These are phyloP conservation scores for Penicillium macrosclerotiorum DNA, from an alignment of 495 filamentous ascomycete genomes.

Conservation along the genomic window DNA sequence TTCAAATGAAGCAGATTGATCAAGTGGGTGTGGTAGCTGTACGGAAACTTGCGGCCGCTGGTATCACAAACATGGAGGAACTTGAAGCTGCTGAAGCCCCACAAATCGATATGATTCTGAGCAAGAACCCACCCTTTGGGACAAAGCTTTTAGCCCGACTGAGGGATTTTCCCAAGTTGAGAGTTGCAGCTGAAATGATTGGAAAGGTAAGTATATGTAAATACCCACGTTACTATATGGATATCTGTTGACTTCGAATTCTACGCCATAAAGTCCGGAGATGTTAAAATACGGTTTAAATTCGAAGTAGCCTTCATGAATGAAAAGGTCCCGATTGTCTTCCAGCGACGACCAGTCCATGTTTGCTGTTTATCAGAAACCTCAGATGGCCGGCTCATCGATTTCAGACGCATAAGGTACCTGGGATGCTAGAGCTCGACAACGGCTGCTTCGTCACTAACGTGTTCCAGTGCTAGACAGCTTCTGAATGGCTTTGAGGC, in stretches of 20 bases:
- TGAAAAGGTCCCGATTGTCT: constrained; percentile 56
- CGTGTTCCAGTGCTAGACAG: constrained; percentile 54
- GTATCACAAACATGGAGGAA: constrained; percentile 68
- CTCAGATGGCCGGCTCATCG: constrained; percentile 68
- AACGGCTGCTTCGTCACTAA: constrained; percentile 1
- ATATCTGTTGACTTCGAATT: constrained; percentile 8
- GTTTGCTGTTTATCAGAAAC: constrained; percentile 75
- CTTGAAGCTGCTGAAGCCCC: constrained; percentile 65
- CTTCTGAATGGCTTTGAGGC: constrained; percentile 63
- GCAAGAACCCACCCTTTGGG: constrained; percentile 82
- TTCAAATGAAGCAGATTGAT: constrained; percentile 84
- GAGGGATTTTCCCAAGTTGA: constrained; percentile 72
- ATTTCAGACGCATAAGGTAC: constrained; percentile 78
- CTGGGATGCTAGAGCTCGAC: too few relatives aligned
- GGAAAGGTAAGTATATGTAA: constrained; percentile 43
- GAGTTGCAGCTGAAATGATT: constrained; percentile 53
- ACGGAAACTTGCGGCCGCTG: constrained; percentile 70
- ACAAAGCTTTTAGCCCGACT: constrained; percentile 61
- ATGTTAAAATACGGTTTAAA: constrained; percentile 60
- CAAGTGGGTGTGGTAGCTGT: constrained; percentile 76
- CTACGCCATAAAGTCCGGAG: constrained; percentile 39
- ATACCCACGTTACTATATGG: not conserved
- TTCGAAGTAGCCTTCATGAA: constrained; percentile 74
- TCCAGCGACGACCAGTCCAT: constrained; percentile 59
- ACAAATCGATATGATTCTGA: constrained; percentile 73